Conservation (phyloP, 768 basidiomycete species). For the Pleurotus sapidus region DNA sequence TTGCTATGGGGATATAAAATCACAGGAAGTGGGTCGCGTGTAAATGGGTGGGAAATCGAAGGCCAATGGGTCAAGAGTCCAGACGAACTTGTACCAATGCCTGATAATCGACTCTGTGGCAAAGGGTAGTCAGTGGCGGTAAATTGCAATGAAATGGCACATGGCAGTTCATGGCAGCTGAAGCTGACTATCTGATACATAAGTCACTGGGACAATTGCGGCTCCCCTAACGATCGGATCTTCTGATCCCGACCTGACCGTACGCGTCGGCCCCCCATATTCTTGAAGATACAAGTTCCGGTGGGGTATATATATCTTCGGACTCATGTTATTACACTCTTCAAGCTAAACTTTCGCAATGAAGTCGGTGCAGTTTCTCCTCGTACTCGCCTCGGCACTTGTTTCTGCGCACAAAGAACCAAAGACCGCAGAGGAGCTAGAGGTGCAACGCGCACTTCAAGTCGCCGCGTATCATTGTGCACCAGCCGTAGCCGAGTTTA, state of each 20-base stretch:
- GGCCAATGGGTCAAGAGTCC: not conserved
- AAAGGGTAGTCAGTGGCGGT: too few relatives aligned
- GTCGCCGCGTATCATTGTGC: constrained; percentile 55
- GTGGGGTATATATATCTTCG: not conserved
- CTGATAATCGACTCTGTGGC: not conserved
- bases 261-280: too few relatives aligned
- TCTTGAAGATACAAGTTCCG: too few relatives aligned
- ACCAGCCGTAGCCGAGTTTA: constrained; percentile 48
- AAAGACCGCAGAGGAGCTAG: constrained; percentile 41
- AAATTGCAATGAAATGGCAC: too few relatives aligned
- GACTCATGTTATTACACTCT: not conserved
- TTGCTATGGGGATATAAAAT: too few relatives aligned
- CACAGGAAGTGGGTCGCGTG: not conserved
- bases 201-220: too few relatives aligned
- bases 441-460: constrained; percentile 45
- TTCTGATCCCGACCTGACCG: not conserved
- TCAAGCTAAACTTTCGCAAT: not conserved
- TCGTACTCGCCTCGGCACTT: constrained; percentile 19
- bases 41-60: not conserved
- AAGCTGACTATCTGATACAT: too few relatives aligned
- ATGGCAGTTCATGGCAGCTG: too few relatives aligned
- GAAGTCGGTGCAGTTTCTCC: constrained; percentile 5
- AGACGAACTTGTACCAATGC: not conserved
- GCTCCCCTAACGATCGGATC: not conserved
- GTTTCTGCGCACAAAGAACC: constrained; percentile 39